Evolutionary conservation across 2,329 filamentous ascomycete genomes (phyloP).

Genomic region (Dendrostoma leiphaemia): DNA sequence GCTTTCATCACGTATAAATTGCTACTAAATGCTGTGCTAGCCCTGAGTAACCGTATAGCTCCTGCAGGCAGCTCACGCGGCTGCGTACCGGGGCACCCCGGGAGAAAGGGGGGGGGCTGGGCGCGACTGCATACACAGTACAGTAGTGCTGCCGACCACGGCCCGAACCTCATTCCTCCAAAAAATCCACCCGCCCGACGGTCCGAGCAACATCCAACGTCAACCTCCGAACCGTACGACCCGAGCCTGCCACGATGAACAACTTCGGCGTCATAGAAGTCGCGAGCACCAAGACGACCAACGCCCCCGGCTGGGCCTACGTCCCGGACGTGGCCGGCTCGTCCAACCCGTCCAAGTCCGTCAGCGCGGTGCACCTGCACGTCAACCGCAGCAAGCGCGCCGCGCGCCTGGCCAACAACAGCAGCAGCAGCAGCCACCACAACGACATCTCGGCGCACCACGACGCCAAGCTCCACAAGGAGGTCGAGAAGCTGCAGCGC

Average conservation of each 20-base stretch:
- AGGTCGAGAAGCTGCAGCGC: conserved; percentile 77
- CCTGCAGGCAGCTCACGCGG: no score
- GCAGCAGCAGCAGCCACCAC: conserved; percentile 46
- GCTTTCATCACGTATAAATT: no score
- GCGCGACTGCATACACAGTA: no score
- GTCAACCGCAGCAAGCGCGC: conserved; percentile 69
- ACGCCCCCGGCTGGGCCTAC: conserved; percentile 88
- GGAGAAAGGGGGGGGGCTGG: no score
- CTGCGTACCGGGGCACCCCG: no score
- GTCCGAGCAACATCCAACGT: conserved; percentile 1
- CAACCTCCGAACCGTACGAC: neutral
- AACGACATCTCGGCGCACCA: conserved; percentile 77
- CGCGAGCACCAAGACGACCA: conserved; percentile 64
- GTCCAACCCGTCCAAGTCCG: conserved; percentile 44
- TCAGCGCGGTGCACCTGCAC: conserved; percentile 29
- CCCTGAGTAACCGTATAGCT: no score
- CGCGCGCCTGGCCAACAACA: conserved; percentile 55
- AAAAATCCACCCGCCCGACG: neutral
- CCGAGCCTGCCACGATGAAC: conserved; percentile 45
- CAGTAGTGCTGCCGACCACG: conserved; percentile 20
- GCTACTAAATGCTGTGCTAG: no score
- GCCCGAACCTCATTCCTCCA: conserved; percentile 8
- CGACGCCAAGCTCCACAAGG: conserved; percentile 76
- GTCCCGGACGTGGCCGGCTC: conserved; percentile 71
- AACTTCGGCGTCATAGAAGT: conserved; percentile 81